These are phyloP conservation scores for Karstenula rhodostoma DNA, from an alignment of 2,329 filamentous ascomycete genomes.

Conservation along the genomic window DNA sequence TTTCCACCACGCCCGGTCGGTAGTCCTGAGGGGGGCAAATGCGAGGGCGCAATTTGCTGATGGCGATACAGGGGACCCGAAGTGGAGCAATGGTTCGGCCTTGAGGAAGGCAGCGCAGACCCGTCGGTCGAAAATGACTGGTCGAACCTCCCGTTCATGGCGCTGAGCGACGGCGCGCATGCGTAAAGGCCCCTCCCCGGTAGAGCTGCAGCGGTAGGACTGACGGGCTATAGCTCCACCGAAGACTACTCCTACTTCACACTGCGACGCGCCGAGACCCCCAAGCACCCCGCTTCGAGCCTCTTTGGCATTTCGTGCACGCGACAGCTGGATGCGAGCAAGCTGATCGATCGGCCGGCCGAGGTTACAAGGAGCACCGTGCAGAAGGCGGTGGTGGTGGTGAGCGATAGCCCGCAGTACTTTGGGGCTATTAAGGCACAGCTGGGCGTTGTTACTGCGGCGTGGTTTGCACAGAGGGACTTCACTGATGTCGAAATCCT, in stretches of 20 bases:
- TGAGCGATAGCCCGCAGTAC: constrained; percentile 87
- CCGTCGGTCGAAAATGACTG: constrained; percentile 87
- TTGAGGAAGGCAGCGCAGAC: constrained; percentile 71
- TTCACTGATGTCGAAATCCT: constrained; percentile 93
- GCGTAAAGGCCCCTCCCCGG: constrained; percentile 65
- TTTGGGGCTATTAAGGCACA: constrained; percentile 93
- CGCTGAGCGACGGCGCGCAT: constrained; percentile 93
- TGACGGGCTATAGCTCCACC: constrained; percentile 65
- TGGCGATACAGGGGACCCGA: constrained; percentile 74
- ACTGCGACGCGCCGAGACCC: constrained; percentile 67
- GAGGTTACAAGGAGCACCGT: constrained; percentile 98
- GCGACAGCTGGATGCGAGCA: constrained; percentile 82
- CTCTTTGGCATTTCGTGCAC: constrained; percentile 97
- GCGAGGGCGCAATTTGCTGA: constrained; percentile 15
- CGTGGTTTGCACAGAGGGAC: constrained; percentile 96
- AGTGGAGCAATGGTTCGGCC: constrained; percentile 90
- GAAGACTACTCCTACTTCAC: constrained; percentile 99
- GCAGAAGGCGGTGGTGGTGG: constrained; percentile 96
- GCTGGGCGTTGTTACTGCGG: constrained; percentile 86
- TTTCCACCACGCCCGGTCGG: constrained; percentile 61
- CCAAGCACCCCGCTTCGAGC: constrained; percentile 70
- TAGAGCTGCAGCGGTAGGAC: constrained; percentile 14
- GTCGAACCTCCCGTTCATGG: constrained; percentile 94
- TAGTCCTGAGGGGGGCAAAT: constrained; percentile 14
- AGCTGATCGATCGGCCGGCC: constrained; percentile 77